Evolutionary conservation across 805 yeast species (phyloP), one percentile per base, ranked within the genome.

Genomic region (Wickerhamomyces subpelliculosus): DNA sequence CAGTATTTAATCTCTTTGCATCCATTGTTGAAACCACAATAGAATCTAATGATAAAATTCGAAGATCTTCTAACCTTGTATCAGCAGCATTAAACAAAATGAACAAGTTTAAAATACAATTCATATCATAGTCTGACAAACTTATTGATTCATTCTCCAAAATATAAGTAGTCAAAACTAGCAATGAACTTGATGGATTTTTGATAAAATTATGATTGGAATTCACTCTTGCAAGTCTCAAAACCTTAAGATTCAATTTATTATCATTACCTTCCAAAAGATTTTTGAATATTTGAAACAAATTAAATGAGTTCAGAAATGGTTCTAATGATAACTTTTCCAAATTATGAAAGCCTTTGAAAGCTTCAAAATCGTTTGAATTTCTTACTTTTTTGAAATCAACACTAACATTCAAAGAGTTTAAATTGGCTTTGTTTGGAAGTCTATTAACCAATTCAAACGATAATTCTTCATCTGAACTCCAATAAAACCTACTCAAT

Each of bases 271-370:
- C 48, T 17, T 37, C 38, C 7, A 48, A 20, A 8, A 46, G n/a
- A 34, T 39, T 39, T n/a, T 38, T 36, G 27, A 51, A 48, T 11
- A 48, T 36, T 13, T 45, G 44, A 20, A 33, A 35, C 13, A 68
- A 47, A 27, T 54, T 57, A 5, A 18, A 36, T 3, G 62, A 51
- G 38, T 54, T 56, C 8, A 46, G 36, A 36, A 64, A 65, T 3
- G 72, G 69, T 19, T 58, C 55, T 14, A 70, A 44, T 19, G 64
- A 62, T 13, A 70, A 52, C 11, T 47, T 45, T 19, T 39, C 45
- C 16, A 70, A 42, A 35, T 56, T 60, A n/a, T 55, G 51, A 41
- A 60, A 65, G 11, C 29, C 37, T 20, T 26, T 39, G 25, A 47
- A 47, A 1, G 39, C 24, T 1, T 35, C 42, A 33, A 39, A 41